These are phyloP conservation scores for Funneliformis caledonium DNA, from an alignment of 371 early-diverging fungal genomes.

Conservation along the genomic window DNA sequence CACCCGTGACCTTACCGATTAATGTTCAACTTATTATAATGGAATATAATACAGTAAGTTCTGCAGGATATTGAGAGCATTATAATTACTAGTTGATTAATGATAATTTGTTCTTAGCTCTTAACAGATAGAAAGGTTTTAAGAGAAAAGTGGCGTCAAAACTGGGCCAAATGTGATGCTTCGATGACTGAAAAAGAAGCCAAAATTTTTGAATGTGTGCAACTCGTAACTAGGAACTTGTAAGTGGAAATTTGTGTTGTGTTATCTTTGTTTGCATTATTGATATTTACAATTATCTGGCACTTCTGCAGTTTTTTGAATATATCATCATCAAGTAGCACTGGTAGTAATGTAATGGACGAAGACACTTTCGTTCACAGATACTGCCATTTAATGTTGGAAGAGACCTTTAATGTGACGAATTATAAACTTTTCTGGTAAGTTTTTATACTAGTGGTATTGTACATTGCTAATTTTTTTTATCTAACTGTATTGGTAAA, in stretches of 20 bases:
- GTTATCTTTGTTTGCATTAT: neutral
- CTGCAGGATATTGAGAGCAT: neutral
- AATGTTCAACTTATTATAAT: neutral
- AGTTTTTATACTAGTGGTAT: no score
- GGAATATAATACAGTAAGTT: constrained; percentile 3
- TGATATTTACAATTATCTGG: neutral
- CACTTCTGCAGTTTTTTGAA: neutral
- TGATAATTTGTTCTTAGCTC: neutral
- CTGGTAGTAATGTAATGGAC: neutral
- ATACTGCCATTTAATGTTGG: constrained; percentile 13
- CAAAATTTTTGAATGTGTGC: constrained; percentile 14
- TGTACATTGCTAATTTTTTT: no score
- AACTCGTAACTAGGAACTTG: constrained; percentile 24
- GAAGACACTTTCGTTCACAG: neutral
- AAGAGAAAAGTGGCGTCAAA: neutral
- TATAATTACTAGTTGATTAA: neutral
- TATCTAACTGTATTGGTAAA: no score
- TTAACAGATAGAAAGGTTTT: neutral
- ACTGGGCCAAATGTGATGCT: neutral
- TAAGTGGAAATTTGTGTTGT: neutral
- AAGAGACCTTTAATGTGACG: constrained; percentile 3
- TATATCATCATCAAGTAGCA: neutral
- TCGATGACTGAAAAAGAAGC: neutral
- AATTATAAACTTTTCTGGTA: neutral
- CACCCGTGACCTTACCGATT: neutral